Evolutionary conservation across 1,284 basidiomycete species (phyloP).

Genomic region (Trametes sp.): DNA sequence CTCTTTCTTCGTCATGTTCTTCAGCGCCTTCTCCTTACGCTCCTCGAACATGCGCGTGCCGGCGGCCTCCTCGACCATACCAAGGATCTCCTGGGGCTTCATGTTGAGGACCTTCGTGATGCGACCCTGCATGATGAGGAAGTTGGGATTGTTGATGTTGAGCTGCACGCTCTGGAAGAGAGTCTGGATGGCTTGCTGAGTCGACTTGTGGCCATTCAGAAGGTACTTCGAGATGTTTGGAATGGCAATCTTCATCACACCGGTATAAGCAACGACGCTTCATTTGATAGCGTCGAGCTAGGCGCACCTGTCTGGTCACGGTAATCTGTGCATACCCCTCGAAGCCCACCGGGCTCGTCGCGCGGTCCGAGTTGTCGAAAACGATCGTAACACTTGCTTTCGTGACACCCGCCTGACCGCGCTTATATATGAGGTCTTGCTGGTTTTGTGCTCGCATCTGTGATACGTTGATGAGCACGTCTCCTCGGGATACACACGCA

Average conservation of each 20-base stretch:
- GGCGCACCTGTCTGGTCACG: conserved; percentile 90
- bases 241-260: conserved; percentile 75
- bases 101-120: conserved; percentile 98
- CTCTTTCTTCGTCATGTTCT: conserved; percentile 98
- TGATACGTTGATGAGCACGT: not conserved
- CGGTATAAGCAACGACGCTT: not conserved
- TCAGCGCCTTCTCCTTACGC: conserved; percentile 95
- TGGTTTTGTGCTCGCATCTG: conserved; percentile 96
- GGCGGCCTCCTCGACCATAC: conserved; percentile 99
- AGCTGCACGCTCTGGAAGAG: conserved; percentile 98
- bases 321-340: conserved; percentile 91
- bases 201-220: conserved; percentile 95
- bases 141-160: conserved; percentile 99
- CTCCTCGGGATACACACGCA: not conserved
- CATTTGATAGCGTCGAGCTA: not conserved
- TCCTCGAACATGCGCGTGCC: conserved; percentile 99
- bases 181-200: conserved; percentile 88
- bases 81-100: conserved; percentile 97
- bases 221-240: conserved; percentile 98
- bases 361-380: conserved; percentile 96
- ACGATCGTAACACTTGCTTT: conserved; percentile 99
- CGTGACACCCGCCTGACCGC: conserved; percentile 96
- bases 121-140: conserved; percentile 99
- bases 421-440: conserved; percentile 97
- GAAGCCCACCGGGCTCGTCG: conserved; percentile 87